Evolutionary conservation across 495 filamentous ascomycete species (phyloP).

Genomic region (Annulohypoxylon bovei): DNA sequence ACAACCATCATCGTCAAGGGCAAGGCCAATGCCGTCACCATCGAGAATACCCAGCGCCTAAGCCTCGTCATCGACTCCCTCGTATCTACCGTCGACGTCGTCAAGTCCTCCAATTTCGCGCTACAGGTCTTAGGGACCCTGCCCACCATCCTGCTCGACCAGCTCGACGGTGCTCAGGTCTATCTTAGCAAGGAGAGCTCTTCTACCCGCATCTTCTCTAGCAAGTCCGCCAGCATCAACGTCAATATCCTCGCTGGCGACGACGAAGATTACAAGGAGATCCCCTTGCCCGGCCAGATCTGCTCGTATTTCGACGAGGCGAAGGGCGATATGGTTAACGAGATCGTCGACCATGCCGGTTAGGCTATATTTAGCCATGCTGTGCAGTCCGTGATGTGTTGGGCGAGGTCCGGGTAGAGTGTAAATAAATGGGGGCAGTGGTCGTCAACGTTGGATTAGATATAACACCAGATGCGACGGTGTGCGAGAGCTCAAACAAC

Average conservation of each 20-base stretch:
- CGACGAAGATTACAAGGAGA: conserved; percentile 84
- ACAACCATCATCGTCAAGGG: conserved; percentile 87
- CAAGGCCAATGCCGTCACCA: conserved; percentile 93
- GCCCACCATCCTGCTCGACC: conserved; percentile 89
- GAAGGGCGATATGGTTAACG: conserved; percentile 77
- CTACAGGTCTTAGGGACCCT: conserved; percentile 85
- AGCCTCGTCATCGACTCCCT: conserved; percentile 89
- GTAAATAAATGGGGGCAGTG: neutral
- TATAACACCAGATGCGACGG: conserved; percentile 14
- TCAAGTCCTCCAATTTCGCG: conserved; percentile 92
- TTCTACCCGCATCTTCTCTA: conserved; percentile 82
- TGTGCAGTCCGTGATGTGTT: neutral
- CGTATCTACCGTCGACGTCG: conserved; percentile 89
- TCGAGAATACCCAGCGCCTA: conserved; percentile 87
- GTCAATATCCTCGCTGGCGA: conserved; percentile 77
- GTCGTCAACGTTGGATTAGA: conserved; percentile 15
- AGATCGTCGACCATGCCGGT: conserved; percentile 91
- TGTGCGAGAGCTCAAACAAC: neutral
- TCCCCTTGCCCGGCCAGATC: conserved; percentile 88
- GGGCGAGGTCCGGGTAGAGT: neutral
- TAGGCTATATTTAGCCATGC: conserved; percentile 44
- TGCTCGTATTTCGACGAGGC: conserved; percentile 74
- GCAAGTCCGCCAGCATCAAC: conserved; percentile 85
- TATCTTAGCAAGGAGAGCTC: conserved; percentile 84
- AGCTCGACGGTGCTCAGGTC: conserved; percentile 88